phyloP scores from a whole-genome alignment of 306 rosid species.

The Cucurbita ficifolia region DNA sequence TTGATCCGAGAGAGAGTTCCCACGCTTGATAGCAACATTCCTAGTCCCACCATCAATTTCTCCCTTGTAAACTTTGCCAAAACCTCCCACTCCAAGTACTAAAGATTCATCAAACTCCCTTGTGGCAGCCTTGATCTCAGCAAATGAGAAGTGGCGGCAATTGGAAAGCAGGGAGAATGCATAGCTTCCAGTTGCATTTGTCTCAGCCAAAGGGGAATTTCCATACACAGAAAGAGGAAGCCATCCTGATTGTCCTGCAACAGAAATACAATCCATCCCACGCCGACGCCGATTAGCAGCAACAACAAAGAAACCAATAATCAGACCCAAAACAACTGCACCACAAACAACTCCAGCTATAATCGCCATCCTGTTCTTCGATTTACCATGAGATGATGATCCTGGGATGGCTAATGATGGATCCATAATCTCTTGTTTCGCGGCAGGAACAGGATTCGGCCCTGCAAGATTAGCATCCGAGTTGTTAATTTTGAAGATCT shows the following conservation, averaged over 20 bases:
- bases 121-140: slow-evolving; percentile 87
- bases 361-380: slow-evolving; percentile 36
- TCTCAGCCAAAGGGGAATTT: slow-evolving; percentile 79
- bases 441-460: slow-evolving; percentile 52
- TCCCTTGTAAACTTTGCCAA: slow-evolving; percentile 93
- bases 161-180: slow-evolving; percentile 81
- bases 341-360: slow-evolving; percentile 62
- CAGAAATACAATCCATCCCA: slow-evolving; percentile 49
- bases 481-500: slow-evolving; percentile 68
- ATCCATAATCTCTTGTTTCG: slow-evolving; percentile 33
- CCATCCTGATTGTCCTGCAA: slow-evolving; percentile 99
- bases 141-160: slow-evolving; percentile 92
- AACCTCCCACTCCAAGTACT: slow-evolving; percentile 98
- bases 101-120: slow-evolving; percentile 77
- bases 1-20: slow-evolving; percentile 92
- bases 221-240: slow-evolving; percentile 92
- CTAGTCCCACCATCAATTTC: slow-evolving; percentile 68
- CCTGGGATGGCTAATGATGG: slow-evolving; percentile 27
- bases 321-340: slow-evolving; percentile 40
- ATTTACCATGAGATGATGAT: slow-evolving; percentile 29
- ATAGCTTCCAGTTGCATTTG: slow-evolving; percentile 86
- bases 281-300: slow-evolving; percentile 24
- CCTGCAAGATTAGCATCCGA: slow-evolving; percentile 56
- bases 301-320: slow-evolving; percentile 40
- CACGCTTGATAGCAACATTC: slow-evolving; percentile 91